Evolutionary conservation across 2,329 filamentous ascomycete species (phyloP).

Genomic region (Aspergillaceae sp.): DNA sequence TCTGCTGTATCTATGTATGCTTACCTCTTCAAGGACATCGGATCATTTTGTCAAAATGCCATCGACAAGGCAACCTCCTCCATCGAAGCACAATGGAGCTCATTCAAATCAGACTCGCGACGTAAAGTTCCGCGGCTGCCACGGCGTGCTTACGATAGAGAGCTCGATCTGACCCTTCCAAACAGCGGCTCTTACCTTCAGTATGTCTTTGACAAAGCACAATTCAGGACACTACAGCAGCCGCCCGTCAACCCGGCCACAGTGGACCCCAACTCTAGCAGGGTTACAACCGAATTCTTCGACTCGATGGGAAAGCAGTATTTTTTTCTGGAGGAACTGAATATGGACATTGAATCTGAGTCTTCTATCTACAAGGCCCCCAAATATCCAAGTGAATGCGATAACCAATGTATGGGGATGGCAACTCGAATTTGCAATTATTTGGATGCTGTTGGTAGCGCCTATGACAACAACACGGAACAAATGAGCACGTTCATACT

Average conservation of each 20-base stretch:
- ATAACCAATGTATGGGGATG: slow-evolving; percentile 22
- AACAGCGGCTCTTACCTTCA: slow-evolving; percentile 34
- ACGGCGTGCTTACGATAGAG: slow-evolving; percentile 20
- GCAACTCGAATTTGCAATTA: slow-evolving; percentile 29
- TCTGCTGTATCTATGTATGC: slow-evolving; percentile 12
- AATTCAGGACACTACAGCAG: background rate
- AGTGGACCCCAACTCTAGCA: slow-evolving; percentile 1
- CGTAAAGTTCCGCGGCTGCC: slow-evolving; percentile 39
- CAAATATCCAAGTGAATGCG: background rate
- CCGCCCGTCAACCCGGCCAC: background rate
- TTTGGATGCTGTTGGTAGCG: slow-evolving; percentile 21
- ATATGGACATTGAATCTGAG: slow-evolving; percentile 4
- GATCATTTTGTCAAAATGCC: slow-evolving; percentile 17
- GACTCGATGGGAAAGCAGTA: slow-evolving; percentile 4
- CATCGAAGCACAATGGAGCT: slow-evolving; percentile 32
- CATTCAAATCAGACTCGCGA: slow-evolving; percentile 30
- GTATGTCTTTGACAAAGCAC: slow-evolving; percentile 2
- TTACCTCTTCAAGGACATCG: slow-evolving; percentile 20
- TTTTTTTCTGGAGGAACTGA: slow-evolving; percentile 7
- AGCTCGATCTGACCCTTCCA: slow-evolving; percentile 31
- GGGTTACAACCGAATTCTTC: slow-evolving; percentile 7
- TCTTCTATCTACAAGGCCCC: background rate
- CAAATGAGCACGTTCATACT: slow-evolving; percentile 48
- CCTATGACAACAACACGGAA: slow-evolving; percentile 40
- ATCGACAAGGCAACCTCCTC: slow-evolving; percentile 22